Base-by-base conservation (phyloP, 345 rosid genomes). In the Melastoma malabathricum region DNA sequence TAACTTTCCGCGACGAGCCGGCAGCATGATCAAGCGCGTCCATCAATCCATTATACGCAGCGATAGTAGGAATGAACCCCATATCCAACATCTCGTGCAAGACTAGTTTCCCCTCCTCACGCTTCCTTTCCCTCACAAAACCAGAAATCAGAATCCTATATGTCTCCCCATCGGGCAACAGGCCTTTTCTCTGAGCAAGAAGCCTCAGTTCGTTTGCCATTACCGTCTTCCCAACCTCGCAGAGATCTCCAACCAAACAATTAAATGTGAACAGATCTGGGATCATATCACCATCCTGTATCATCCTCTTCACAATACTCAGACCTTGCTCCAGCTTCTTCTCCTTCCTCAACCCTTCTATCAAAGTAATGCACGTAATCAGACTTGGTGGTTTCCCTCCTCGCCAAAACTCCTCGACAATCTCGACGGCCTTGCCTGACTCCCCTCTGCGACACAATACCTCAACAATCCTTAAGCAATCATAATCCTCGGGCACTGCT, bases 11-110 rank as follows among this genome's bases (percentile, higher is more conserved):
- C 41, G 9, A 34, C 41, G 41, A 34, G 41, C 41, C 41, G 9
- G 12, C 41, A 1, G 41, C 41, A 9, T 34, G 10, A 34, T 5
- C 12, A 54, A 89, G 71, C 29, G 72, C 72, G 50, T 78, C 71
- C 77, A 83, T 79, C 59, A 79, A 69, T 57, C 72, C 71, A 46
- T 83, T 86, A 63, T 89, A 83, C 0, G 86, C 79, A 51, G 72
- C 75, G 52, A 86, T 68, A 58, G 86, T 86, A 53, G 84, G 83
- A 61, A 89, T 59, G 59, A 77, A 73, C 43, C 77, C 94, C 57
- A 70, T 77, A 64, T 86, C 97, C 61, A 89, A 59, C 97, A 89
- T 89, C 73, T 89, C 88, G 45, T 78, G 72, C 52, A 81, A 88
- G 55, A 89, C 13, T 44, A 25, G 63, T 58, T 76, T 75, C 9